Percentiles rank a stretch among this genome's conserved stretches.
Conservation (phyloP, 2,329 filamentous ascomycete species). For the Botryosphaeria dothidea region DNA sequence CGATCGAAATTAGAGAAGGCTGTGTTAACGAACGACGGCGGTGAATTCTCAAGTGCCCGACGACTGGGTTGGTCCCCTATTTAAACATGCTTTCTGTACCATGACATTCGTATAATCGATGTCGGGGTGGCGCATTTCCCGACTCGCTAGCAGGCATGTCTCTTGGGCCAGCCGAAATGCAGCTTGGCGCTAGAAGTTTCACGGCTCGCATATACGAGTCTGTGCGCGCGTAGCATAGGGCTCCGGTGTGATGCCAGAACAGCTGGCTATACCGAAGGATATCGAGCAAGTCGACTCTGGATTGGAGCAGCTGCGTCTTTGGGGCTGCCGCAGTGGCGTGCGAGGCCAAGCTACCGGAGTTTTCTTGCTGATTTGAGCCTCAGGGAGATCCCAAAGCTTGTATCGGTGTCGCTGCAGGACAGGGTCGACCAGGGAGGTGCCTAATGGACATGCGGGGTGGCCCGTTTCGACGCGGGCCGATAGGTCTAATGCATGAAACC, state of each 20-base stretch:
- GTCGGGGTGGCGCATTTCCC: neutral
- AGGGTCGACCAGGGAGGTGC: neutral
- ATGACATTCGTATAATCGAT: conserved; percentile 7
- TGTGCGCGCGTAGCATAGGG: neutral
- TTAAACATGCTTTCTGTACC: neutral
- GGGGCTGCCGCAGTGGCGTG: too few species aligned
- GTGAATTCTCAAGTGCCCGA: neutral
- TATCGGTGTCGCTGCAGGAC: too few species aligned
- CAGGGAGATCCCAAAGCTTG: neutral
- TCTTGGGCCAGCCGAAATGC: neutral
- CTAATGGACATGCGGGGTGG: neutral
- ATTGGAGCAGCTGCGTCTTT: too few species aligned
- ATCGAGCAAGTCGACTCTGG: too few species aligned
- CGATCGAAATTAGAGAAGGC: neutral
- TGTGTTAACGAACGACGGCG: neutral
- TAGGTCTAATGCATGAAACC: too few species aligned
- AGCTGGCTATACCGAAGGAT: neutral
- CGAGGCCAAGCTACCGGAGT: neutral
- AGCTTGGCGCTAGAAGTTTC: neutral
- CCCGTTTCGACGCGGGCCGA: neutral
- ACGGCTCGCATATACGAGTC: conserved; percentile 7
- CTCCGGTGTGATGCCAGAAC: neutral
- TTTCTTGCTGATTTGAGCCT: neutral
- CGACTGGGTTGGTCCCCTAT: neutral
- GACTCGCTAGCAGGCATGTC: conserved; percentile 5